Evolutionary conservation across 2,329 filamentous ascomycete genomes (phyloP), one percentile per base, ranked within the genome.

Genomic region (Sclerotinia borealis): DNA sequence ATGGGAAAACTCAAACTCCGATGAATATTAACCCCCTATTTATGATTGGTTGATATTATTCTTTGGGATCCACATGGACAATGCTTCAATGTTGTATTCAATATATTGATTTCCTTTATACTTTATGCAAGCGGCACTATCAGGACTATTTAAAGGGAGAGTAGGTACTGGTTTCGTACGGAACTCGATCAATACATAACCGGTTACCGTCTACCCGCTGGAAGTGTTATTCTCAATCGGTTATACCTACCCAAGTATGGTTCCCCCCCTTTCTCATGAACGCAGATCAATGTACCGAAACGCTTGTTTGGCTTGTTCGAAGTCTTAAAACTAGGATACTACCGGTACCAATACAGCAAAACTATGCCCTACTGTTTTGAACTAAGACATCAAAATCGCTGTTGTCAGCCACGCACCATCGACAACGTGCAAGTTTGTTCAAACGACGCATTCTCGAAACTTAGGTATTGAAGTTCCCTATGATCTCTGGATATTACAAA

Each of bases 1-100:
- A 56, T 56, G 10, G 10, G 52, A 56, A 56, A 56, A 56, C 27
- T 45, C 39, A 56, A 56, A 56, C 52, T 15, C 52, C 39, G 52
- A 56, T 56, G 22, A 3, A 25, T 22, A 6, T 34, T 19, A 22
- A 22, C 17, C 2, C 31, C 15, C 7, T 5, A 11, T 22, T 11
- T 0, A 10, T 55, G 37, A 55, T 55, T 55, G 52, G 52, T 13
- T 31, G 37, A 43, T 31, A 17, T 41, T 37, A 43, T 3, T 2
- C 25, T 9, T 9, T 45, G n/a, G 52, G 52, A n/a, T 45, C 52
- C 52, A 34, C 39, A 22, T 50, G 29, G 27, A 34, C 27, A 25
- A 45, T 15, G 13, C n/a, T 50, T 34, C 10, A 19, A 22, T n/a
- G 48, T n/a, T 9, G n/a, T 43, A 22, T 43, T 43, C 6, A n/a